These are phyloP conservation scores for Spergularia marina DNA, from an alignment of 148 eudicot genomes.

Conservation along the genomic window DNA sequence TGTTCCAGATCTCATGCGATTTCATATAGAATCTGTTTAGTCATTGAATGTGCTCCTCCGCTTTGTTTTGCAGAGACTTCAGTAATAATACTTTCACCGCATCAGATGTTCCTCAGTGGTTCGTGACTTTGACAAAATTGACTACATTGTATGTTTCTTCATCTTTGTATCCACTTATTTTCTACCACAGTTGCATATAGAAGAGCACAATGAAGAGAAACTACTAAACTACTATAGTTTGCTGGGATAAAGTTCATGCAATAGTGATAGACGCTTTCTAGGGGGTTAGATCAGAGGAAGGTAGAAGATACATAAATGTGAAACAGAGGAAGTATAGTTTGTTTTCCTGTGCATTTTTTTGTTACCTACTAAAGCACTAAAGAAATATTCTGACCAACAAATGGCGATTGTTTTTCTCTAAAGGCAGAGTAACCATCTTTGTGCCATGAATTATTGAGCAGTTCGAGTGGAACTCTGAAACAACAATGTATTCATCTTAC, in stretches of 20 bases:
- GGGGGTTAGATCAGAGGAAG: too few relatives aligned
- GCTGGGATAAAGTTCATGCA: too few relatives aligned
- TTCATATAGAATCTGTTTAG: neutral
- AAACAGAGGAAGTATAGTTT: too few relatives aligned
- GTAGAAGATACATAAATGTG: too few relatives aligned
- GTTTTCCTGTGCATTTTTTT: neutral
- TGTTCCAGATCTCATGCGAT: neutral
- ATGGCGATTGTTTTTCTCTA: neutral
- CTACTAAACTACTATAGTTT: neutral
- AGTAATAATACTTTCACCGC: constrained; percentile 31
- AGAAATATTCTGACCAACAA: neutral
- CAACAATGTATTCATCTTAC: neutral
- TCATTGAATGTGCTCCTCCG: neutral
- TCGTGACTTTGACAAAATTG: constrained; percentile 21
- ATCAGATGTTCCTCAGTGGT: constrained; percentile 29
- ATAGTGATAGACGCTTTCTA: too few relatives aligned
- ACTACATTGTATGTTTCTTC: constrained; percentile 34
- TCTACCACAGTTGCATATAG: neutral
- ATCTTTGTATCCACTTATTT: neutral
- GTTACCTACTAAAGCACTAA: neutral
- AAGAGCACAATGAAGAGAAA: neutral
- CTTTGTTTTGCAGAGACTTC: constrained; percentile 31
- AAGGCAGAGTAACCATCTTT: neutral
- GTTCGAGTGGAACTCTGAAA: neutral
- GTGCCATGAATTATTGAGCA: neutral